Conservation (phyloP, 768 basidiomycete species). For the Naganishia vaughanmartiniae region DNA sequence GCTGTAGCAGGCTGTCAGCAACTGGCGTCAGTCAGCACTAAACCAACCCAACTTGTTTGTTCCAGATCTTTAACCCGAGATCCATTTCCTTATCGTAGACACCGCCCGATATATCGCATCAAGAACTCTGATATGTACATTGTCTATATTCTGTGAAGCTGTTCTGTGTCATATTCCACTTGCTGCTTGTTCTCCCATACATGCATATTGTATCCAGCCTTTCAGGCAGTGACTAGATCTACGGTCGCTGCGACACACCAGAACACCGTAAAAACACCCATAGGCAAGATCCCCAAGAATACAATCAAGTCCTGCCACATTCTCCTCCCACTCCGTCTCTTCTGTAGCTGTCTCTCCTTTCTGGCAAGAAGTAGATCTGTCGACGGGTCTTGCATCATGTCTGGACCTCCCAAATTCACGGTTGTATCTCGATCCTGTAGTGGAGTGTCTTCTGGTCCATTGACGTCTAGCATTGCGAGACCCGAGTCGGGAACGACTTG, state of each 20-base stretch:
- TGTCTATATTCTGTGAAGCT: too few species aligned
- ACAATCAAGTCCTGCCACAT: conserved; percentile 80
- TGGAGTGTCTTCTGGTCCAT: conserved; percentile 32
- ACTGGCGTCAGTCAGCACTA: too few species aligned
- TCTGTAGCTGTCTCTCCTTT: conserved; percentile 82
- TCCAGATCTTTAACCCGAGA: too few species aligned
- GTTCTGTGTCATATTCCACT: too few species aligned
- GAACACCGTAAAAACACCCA: conserved; percentile 60
- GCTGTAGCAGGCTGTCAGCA: background rate
- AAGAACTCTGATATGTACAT: too few species aligned
- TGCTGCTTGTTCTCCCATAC: conserved; percentile 38
- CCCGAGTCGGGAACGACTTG: background rate
- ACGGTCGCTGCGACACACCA: conserved; percentile 53
- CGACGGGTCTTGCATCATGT: conserved; percentile 52
- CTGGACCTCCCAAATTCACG: background rate
- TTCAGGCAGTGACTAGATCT: conserved; percentile 3
- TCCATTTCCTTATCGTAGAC: too few species aligned
- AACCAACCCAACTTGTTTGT: too few species aligned
- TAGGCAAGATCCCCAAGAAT: conserved; percentile 68
- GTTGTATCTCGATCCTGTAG: background rate
- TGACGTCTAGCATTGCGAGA: conserved; percentile 4
- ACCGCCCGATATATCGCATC: too few species aligned
- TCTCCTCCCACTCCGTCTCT: conserved; percentile 66
- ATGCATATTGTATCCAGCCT: conserved; percentile 53
- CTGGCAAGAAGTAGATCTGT: conserved; percentile 64